Percentiles rank a stretch among this genome's conserved stretches.
These are phyloP conservation scores for Yarrowia yakushimensis DNA, from an alignment of 805 yeast genomes.

Conservation along the genomic window DNA sequence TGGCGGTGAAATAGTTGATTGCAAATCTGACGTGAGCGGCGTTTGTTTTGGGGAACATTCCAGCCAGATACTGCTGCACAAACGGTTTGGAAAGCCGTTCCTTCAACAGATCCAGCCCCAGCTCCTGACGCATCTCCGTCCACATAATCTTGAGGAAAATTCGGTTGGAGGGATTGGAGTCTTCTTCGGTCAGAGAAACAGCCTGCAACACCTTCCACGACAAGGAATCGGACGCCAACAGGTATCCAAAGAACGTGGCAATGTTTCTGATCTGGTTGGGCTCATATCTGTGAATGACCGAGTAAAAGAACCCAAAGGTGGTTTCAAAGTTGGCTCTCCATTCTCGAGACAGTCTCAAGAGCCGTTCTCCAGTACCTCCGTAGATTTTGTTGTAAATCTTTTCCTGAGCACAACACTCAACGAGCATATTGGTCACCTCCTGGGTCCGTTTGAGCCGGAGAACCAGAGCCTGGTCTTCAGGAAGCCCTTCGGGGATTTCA, in stretches of 20 bases:
- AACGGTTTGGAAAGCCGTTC: slow-evolving; percentile 52
- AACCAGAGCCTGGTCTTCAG: slow-evolving; percentile 36
- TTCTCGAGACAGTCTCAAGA: slow-evolving; percentile 47
- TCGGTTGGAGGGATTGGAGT: slow-evolving; percentile 73
- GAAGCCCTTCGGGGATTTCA: slow-evolving; percentile 33
- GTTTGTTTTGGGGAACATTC: slow-evolving; percentile 59
- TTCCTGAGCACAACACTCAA: slow-evolving; percentile 81
- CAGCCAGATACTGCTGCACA: slow-evolving; percentile 47
- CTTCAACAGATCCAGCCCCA: slow-evolving; percentile 56
- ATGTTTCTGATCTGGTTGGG: slow-evolving; percentile 71
- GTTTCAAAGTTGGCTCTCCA: slow-evolving; percentile 59
- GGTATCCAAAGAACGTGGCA: slow-evolving; percentile 82
- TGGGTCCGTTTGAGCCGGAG: slow-evolving; percentile 41
- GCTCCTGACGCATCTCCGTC: slow-evolving; percentile 71
- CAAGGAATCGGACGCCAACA: slow-evolving; percentile 66
- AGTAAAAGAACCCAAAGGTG: slow-evolving; percentile 56
- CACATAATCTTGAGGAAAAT: slow-evolving; percentile 78
- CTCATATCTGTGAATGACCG: slow-evolving; percentile 61
- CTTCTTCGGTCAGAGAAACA: slow-evolving; percentile 61
- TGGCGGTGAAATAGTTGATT: slow-evolving; percentile 89
- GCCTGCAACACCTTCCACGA: slow-evolving; percentile 58
- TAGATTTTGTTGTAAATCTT: slow-evolving; percentile 80
- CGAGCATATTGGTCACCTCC: slow-evolving; percentile 64
- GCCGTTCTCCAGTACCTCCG: slow-evolving; percentile 69
- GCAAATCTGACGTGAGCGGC: slow-evolving; percentile 53